Evolutionary conservation across 345 rosid genomes (phyloP).

Genomic region (Pistacia vera): DNA sequence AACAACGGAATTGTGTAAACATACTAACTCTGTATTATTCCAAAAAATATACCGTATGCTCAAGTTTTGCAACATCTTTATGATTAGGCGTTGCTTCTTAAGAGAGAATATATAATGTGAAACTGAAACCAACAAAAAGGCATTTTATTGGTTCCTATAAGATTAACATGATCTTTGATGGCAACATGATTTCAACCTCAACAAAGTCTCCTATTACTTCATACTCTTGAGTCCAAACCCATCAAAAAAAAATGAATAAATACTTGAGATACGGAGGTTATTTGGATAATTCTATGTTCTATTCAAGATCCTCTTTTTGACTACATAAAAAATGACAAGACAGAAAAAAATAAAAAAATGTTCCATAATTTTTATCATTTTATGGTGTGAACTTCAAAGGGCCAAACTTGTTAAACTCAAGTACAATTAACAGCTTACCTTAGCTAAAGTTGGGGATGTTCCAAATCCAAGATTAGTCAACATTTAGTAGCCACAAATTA

Average conservation of each 20-base stretch:
- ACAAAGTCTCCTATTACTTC: neutral
- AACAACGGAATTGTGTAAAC: neutral
- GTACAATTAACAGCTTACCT: neutral
- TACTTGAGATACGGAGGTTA: neutral
- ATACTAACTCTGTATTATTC: neutral
- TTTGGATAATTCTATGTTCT: neutral
- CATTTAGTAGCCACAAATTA: neutral
- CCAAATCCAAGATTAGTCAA: neutral
- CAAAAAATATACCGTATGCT: neutral
- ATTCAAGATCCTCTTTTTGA: neutral
- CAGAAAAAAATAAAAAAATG: no score
- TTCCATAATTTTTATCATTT: no score
- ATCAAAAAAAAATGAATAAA: neutral
- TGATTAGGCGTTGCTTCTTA: neutral
- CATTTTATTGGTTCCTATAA: neutral
- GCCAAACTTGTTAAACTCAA: slow-evolving; percentile 9
- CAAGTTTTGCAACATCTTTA: neutral
- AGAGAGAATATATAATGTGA: neutral
- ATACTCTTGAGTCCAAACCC: neutral
- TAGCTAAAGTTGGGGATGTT: neutral
- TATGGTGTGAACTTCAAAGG: no score
- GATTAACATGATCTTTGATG: neutral
- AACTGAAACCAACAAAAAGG: neutral
- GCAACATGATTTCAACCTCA: neutral
- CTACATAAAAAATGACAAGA: neutral